Conservation (phyloP, 1,284 basidiomycete species). For the Naganishia sp. region DNA sequence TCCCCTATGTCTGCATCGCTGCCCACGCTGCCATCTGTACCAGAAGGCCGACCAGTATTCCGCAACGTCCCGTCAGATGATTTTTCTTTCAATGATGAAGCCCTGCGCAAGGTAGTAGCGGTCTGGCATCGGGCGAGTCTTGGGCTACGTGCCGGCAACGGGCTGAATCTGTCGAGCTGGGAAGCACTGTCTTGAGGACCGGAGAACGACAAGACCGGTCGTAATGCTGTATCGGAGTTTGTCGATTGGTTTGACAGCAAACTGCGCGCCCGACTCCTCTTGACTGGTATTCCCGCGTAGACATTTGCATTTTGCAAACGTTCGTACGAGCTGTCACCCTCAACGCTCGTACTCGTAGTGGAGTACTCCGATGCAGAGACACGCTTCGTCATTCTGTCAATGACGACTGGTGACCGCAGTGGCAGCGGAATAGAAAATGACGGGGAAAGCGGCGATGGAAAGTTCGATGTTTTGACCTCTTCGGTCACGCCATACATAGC, state of each 20-base stretch:
- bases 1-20: slow-evolving; percentile 2
- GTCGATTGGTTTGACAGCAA: not conserved
- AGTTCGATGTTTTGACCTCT: not conserved
- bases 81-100: slow-evolving; percentile 21
- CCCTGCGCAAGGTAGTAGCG: not conserved
- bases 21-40: not conserved
- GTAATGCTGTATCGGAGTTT: not conserved
- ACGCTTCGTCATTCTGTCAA: not conserved
- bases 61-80: slow-evolving; percentile 13
- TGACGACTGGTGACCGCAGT: slow-evolving; percentile 1
- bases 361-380: slow-evolving; percentile 14
- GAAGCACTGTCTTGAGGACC: not conserved
- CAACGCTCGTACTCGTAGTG: slow-evolving; percentile 7
- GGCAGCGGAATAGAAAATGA: not conserved
- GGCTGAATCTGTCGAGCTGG: slow-evolving; percentile 26
- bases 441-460: not conserved
- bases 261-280: slow-evolving; percentile 7
- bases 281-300: not conserved
- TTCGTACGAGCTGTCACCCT: slow-evolving; percentile 1
- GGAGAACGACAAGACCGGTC: no score
- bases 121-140: slow-evolving; percentile 15
- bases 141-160: slow-evolving; percentile 27
- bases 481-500: slow-evolving; percentile 13
- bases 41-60: not conserved
- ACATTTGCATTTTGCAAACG: not conserved